Conservation (phyloP, 352 stramenopile genomes). For the Phytopythium oedochilum region DNA sequence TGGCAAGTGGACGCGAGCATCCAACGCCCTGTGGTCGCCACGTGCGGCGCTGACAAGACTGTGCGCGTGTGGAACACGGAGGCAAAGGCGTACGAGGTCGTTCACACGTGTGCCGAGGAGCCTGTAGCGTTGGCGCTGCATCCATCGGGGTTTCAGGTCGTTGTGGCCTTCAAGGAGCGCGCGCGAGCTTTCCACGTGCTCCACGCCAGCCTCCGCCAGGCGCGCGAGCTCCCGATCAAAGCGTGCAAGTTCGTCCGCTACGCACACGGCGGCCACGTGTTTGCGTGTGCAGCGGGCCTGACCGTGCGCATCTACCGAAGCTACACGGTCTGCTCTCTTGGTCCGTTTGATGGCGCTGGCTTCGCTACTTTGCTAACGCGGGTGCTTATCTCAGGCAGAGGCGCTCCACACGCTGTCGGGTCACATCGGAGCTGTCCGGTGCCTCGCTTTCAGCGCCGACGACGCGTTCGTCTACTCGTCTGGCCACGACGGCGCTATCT, state of each 20-base stretch:
- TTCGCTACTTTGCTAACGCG: neutral
- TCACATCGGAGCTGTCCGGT: constrained; percentile 72
- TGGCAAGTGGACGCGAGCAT: constrained; percentile 81
- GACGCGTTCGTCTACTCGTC: constrained; percentile 76
- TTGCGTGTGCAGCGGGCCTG: constrained; percentile 63
- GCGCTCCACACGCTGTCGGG: constrained; percentile 67
- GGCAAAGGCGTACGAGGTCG: constrained; percentile 50
- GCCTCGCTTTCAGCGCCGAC: constrained; percentile 61
- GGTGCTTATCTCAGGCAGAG: constrained; percentile 29
- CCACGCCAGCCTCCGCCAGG: constrained; percentile 55
- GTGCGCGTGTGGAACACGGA: constrained; percentile 89
- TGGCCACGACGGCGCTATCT: constrained; percentile 76
- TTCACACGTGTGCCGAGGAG: constrained; percentile 61
- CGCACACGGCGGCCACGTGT: constrained; percentile 65
- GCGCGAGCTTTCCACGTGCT: constrained; percentile 71
- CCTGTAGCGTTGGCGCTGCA: constrained; percentile 57
- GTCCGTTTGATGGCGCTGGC: too few species aligned
- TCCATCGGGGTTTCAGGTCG: constrained; percentile 61
- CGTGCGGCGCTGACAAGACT: constrained; percentile 79
- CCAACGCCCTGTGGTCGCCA: constrained; percentile 76
- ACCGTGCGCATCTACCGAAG: constrained; percentile 57
- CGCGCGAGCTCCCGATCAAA: constrained; percentile 66
- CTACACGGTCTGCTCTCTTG: constrained; percentile 38
- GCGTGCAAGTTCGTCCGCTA: constrained; percentile 56
- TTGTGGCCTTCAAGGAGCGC: constrained; percentile 77